These are phyloP conservation scores for Eurotiales sp. DNA, from an alignment of 2,329 filamentous ascomycete genomes.

Conservation along the genomic window DNA sequence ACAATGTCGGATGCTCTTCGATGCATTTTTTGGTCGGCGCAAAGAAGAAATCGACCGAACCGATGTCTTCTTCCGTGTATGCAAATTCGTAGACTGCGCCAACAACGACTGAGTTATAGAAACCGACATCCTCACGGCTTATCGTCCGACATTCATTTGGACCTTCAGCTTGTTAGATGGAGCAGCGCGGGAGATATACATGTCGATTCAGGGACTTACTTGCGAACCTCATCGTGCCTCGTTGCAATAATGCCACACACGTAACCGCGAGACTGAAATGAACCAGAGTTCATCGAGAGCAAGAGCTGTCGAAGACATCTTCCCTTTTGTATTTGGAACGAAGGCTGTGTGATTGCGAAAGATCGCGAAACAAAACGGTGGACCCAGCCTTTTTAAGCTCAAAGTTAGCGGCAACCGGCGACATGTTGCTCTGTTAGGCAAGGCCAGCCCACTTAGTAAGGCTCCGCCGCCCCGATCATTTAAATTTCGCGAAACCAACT, in stretches of 20 bases:
- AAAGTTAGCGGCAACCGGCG: too few species aligned
- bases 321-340: not conserved
- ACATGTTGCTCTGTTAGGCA: not conserved
- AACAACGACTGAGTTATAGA: not conserved
- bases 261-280: not conserved
- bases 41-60: not conserved
- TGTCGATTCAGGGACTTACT: not conserved
- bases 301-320: not conserved
- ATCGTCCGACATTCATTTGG: constrained; percentile 3
- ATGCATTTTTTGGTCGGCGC: constrained; percentile 1
- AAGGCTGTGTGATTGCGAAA: too few species aligned
- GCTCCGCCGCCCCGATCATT: too few species aligned
- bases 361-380: too few species aligned
- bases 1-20: not conserved
- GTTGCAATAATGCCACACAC: not conserved
- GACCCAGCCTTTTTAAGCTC: too few species aligned
- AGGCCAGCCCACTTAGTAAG: not conserved
- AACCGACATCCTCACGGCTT: constrained; percentile 3
- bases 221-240: not conserved
- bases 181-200: not conserved
- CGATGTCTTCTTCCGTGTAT: not conserved
- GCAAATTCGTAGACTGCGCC: constrained; percentile 6
- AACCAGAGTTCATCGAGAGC: not conserved
- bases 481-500: too few species aligned
- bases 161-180: not conserved